A percentile compares a stretch with the other conserved stretches of the same genome.
These are phyloP conservation scores for Dacryopinax primogenitus DNA, from an alignment of 768 basidiomycete genomes.

Conservation along the genomic window DNA sequence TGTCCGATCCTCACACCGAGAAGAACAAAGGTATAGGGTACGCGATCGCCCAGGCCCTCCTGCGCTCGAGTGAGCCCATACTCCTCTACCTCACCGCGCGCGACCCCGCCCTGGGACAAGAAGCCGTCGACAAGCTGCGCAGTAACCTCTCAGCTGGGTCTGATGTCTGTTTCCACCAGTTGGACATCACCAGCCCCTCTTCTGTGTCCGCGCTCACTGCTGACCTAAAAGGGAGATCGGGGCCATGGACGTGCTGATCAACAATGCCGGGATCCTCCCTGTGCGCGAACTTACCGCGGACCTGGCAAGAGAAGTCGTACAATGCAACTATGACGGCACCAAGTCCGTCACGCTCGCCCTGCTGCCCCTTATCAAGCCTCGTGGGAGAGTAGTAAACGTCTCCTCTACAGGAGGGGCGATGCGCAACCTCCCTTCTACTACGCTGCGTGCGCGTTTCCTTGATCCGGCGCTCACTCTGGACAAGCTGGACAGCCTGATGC, in stretches of 20 bases:
- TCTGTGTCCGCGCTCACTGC: neutral
- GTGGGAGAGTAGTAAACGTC: neutral
- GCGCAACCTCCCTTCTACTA: neutral
- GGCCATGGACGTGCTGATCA: constrained; percentile 12
- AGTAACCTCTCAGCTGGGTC: neutral
- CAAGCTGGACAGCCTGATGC: neutral
- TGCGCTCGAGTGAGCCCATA: neutral
- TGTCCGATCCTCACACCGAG: neutral
- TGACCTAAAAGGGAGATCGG: neutral
- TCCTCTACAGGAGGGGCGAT: neutral
- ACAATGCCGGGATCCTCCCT: constrained; percentile 11
- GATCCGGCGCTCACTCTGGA: neutral
- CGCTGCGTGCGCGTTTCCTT: neutral
- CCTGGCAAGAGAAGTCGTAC: neutral
- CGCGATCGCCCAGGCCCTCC: neutral
- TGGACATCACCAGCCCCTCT: constrained; percentile 10
- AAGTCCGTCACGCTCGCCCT: constrained; percentile 1
- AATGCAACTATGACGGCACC: constrained; percentile 5
- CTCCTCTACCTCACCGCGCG: constrained; percentile 1
- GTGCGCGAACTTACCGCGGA: neutral
- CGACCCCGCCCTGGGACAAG: neutral
- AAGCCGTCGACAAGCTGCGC: neutral
- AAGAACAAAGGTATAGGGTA: constrained; percentile 2
- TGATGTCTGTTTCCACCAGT: constrained; percentile 10
- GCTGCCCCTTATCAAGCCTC: neutral